Conservation (phyloP, 2,329 filamentous ascomycete genomes). For the Cordyceps tenuipes region DNA sequence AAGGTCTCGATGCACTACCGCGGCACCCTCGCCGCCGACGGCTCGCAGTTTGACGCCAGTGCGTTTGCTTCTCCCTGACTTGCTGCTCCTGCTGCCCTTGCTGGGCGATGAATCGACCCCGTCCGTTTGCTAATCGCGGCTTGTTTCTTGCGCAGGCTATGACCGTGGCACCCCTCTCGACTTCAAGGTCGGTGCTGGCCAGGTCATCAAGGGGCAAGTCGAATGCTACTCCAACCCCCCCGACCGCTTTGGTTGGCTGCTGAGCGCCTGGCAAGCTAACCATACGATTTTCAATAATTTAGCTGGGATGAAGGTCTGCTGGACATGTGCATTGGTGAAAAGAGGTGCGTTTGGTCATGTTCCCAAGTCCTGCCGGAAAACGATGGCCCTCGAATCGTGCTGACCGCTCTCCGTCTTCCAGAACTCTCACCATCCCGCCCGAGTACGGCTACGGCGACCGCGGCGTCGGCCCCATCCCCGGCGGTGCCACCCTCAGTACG, state of each 20-base stretch:
- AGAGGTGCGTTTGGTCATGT: conserved; percentile 42
- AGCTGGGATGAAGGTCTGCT: conserved; percentile 86
- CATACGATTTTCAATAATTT: conserved; percentile 9
- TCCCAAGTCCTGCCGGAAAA: neutral
- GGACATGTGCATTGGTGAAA: conserved; percentile 95
- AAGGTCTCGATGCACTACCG: conserved; percentile 80
- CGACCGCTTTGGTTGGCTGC: neutral
- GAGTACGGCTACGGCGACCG: conserved; percentile 73
- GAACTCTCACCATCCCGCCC: conserved; percentile 83
- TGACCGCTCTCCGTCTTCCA: conserved; percentile 20
- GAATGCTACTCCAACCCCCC: no score
- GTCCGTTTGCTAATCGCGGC: neutral
- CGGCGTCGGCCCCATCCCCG: conserved; percentile 73
- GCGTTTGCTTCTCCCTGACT: conserved; percentile 18
- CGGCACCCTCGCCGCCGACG: conserved; percentile 66
- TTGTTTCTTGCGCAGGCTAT: conserved; percentile 43
- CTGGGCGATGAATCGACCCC: neutral
- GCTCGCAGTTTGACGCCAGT: conserved; percentile 76
- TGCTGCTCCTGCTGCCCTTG: neutral
- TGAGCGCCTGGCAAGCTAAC: neutral
- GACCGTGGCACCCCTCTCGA: conserved; percentile 65
- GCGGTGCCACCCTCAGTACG: conserved; percentile 66
- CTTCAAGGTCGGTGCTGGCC: conserved; percentile 71
- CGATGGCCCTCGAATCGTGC: conserved; percentile 1
- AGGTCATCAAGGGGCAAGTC: conserved; percentile 80